A percentile compares a stretch with the other conserved stretches of the same genome.
Evolutionary conservation across 805 yeast species (phyloP).

Genomic region (Spencermartinsiella europaea): DNA sequence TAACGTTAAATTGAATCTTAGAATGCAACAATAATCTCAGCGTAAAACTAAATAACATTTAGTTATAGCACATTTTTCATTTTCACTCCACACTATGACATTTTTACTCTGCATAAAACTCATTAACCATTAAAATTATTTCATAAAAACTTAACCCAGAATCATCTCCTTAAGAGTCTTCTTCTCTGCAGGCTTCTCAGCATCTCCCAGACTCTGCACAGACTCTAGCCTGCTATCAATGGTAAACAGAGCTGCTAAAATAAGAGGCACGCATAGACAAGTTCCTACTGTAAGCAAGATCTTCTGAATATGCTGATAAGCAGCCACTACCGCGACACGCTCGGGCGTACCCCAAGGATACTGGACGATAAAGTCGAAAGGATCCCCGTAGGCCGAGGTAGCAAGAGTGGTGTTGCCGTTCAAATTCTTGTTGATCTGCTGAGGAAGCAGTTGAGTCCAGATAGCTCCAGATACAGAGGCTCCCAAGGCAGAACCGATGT

Average conservation of each 20-base stretch:
- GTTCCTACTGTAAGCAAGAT: conserved; percentile 51
- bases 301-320: conserved; percentile 58
- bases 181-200: conserved; percentile 5
- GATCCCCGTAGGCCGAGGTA: conserved; percentile 45
- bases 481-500: conserved; percentile 63
- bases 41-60: too few relatives aligned
- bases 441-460: conserved; percentile 59
- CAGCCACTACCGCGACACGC: conserved; percentile 50
- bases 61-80: too few relatives aligned
- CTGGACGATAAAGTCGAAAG: conserved; percentile 43
- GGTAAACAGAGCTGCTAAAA: conserved; percentile 42
- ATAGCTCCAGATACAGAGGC: conserved; percentile 62
- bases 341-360: conserved; percentile 61
- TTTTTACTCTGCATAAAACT: too few relatives aligned
- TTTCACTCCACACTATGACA: too few relatives aligned
- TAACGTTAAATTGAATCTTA: too few relatives aligned
- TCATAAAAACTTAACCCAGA: neutral
- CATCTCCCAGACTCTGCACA: conserved; percentile 21
- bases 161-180: neutral
- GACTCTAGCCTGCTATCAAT: conserved; percentile 32
- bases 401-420: conserved; percentile 37
- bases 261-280: conserved; percentile 50
- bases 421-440: conserved; percentile 32
- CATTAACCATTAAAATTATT: too few relatives aligned
- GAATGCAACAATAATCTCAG: too few relatives aligned